phyloP scores from a whole-genome alignment of 2,329 filamentous ascomycete species.

The Nigrograna mackinnonii region DNA sequence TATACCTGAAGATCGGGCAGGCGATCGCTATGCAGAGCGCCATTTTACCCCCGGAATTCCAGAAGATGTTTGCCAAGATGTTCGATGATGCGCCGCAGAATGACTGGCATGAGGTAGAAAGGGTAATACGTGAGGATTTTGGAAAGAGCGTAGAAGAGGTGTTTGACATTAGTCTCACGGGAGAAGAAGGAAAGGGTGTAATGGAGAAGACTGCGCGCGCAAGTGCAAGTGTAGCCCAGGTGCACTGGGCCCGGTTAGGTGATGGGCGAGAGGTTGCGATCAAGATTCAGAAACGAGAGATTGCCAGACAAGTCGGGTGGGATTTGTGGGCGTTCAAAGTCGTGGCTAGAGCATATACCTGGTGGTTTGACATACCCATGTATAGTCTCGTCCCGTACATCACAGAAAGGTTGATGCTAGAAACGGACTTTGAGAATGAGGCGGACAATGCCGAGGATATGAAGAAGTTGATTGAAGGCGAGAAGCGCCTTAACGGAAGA shows the following conservation, averaged over 20 bases:
- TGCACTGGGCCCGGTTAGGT: constrained; percentile 86
- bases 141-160: constrained; percentile 82
- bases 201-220: constrained; percentile 75
- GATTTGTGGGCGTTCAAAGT: constrained; percentile 96
- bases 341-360: constrained; percentile 80
- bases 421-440: constrained; percentile 94
- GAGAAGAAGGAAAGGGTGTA: constrained; percentile 64
- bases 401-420: constrained; percentile 84
- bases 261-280: constrained; percentile 93
- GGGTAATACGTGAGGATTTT: constrained; percentile 87
- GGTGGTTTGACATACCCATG: constrained; percentile 89
- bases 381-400: constrained; percentile 92
- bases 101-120: constrained; percentile 81
- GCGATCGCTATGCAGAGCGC: constrained; percentile 98
- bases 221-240: constrained; percentile 92
- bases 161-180: constrained; percentile 83
- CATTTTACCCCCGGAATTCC: constrained; percentile 89
- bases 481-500: constrained; percentile 74
- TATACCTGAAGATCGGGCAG: constrained; percentile 98
- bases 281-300: constrained; percentile 96
- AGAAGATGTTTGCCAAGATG: constrained; percentile 94
- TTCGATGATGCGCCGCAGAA: constrained; percentile 98
- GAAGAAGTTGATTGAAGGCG: constrained; percentile 73
- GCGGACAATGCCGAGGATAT: constrained; percentile 86
- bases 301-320: constrained; percentile 87